Evolutionary conservation across 345 rosid genomes (phyloP).

Genomic region (Firmiana major): DNA sequence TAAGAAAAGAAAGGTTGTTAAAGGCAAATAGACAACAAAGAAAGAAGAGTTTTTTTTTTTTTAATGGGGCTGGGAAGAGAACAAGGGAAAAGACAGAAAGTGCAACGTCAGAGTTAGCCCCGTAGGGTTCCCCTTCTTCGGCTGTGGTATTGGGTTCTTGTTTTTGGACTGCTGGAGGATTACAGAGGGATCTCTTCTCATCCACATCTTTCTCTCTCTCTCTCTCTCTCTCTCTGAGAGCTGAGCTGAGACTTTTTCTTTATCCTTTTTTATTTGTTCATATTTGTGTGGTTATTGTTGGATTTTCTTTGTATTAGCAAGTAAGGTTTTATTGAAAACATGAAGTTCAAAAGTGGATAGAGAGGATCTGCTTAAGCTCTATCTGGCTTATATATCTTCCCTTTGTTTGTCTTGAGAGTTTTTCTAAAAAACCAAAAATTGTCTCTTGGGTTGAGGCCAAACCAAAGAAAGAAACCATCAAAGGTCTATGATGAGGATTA

Average conservation of each 20-base stretch:
- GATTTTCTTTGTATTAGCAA: conserved; percentile 29
- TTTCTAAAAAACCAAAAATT: conserved; percentile 31
- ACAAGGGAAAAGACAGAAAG: conserved; percentile 77
- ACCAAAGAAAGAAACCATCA: conserved; percentile 33
- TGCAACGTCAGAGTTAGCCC: conserved; percentile 48
- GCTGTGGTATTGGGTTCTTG: conserved; percentile 32
- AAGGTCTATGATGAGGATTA: conserved; percentile 7
- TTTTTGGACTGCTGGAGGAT: conserved; percentile 23
- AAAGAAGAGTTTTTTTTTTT: conserved; percentile 30
- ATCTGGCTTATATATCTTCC: conserved; percentile 7
- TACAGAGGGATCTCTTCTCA: conserved; percentile 33
- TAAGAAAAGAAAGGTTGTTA: neutral
- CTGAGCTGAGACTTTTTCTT: conserved; percentile 17
- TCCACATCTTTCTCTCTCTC: conserved; percentile 44
- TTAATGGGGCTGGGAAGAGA: conserved; percentile 35
- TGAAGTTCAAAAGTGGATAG: conserved; percentile 31
- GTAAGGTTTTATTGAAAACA: conserved; percentile 23
- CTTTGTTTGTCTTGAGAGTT: conserved; percentile 28
- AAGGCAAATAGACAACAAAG: conserved; percentile 29
- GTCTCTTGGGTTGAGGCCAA: conserved; percentile 83
- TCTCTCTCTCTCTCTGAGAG: conserved; percentile 22
- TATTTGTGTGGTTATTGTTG: conserved; percentile 46
- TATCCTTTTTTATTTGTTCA: conserved; percentile 28
- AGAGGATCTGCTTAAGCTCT: conserved; percentile 27
- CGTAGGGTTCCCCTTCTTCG: conserved; percentile 34